phyloP scores from a whole-genome alignment of 345 rosid genomes.

The Leavenworthia alabamica region DNA sequence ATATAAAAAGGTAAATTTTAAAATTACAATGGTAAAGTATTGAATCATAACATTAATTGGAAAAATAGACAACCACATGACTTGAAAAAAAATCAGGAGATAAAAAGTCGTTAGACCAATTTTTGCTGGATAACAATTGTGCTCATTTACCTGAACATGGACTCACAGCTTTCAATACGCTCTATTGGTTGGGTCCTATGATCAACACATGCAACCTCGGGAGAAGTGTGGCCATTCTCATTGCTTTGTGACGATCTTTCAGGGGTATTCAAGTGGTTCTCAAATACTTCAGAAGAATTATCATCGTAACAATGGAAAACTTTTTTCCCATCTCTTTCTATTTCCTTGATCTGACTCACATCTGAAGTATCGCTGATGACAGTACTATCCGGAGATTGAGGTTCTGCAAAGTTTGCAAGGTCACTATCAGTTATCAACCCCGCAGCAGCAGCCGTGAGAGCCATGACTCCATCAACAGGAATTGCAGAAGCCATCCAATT shows the following conservation, averaged over 20 bases:
- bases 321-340: conserved; percentile 52
- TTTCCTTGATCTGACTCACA: conserved; percentile 49
- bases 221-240: conserved; percentile 58
- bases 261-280: conserved; percentile 43
- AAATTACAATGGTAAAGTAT: conserved; percentile 20
- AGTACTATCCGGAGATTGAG: conserved; percentile 58
- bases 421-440: conserved; percentile 63
- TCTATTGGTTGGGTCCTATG: conserved; percentile 44
- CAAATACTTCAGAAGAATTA: conserved; percentile 61
- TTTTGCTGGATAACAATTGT: background rate
- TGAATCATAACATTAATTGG: conserved; percentile 6
- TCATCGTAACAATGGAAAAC: conserved; percentile 45
- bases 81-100: background rate
- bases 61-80: background rate
- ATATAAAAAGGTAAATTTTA: conserved; percentile 39
- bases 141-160: conserved; percentile 60
- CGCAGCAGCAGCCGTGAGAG: conserved; percentile 78
- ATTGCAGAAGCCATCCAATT: conserved; percentile 85
- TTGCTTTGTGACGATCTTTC: conserved; percentile 45
- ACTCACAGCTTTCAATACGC: conserved; percentile 63
- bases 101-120: background rate
- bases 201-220: conserved; percentile 44
- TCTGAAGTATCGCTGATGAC: conserved; percentile 67
- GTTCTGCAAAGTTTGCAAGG: conserved; percentile 46
- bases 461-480: conserved; percentile 63